phyloP scores from a whole-genome alignment of 2,329 filamentous ascomycete genomes.

The Eutypella sp. region DNA sequence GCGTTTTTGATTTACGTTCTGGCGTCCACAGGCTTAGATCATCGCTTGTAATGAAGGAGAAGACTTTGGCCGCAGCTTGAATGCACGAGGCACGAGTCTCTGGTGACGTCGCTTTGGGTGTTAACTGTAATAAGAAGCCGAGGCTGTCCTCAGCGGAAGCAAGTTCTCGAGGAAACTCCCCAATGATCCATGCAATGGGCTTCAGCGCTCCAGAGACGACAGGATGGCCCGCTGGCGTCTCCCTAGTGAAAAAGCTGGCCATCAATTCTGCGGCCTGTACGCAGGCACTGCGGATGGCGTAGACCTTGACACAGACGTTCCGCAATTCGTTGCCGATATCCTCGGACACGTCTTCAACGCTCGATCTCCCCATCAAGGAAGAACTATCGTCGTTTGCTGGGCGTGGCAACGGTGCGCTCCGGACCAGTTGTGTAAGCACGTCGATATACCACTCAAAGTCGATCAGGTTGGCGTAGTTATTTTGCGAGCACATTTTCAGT shows the following conservation, averaged over 20 bases:
- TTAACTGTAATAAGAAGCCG: slow-evolving; percentile 64
- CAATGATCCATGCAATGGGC: slow-evolving; percentile 77
- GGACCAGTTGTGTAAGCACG: slow-evolving; percentile 78
- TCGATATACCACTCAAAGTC: slow-evolving; percentile 99
- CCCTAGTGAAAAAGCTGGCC: slow-evolving; percentile 50
- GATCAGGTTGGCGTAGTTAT: slow-evolving; percentile 77
- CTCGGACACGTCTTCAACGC: slow-evolving; percentile 52
- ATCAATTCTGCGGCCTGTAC: slow-evolving; percentile 79
- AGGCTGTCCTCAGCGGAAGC: slow-evolving; percentile 67
- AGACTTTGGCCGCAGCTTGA: slow-evolving; percentile 82
- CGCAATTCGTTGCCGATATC: slow-evolving; percentile 80
- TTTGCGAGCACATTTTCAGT: slow-evolving; percentile 80
- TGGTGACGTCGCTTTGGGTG: slow-evolving; percentile 52
- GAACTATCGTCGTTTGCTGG: slow-evolving; percentile 30
- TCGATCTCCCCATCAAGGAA: slow-evolving; percentile 22
- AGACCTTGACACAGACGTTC: slow-evolving; percentile 88
- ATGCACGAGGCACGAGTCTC: slow-evolving; percentile 73
- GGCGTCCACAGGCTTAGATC: slow-evolving; percentile 64
- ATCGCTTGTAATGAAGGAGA: slow-evolving; percentile 65
- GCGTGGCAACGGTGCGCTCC: slow-evolving; percentile 55
- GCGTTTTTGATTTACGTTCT: slow-evolving; percentile 67
- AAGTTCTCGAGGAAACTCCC: slow-evolving; percentile 78
- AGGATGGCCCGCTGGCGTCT: slow-evolving; percentile 49
- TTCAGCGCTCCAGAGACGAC: slow-evolving; percentile 64
- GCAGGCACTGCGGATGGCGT: slow-evolving; percentile 73